Conservation (phyloP, 2,329 filamentous ascomycete species). For the Cytospora leucostoma region DNA sequence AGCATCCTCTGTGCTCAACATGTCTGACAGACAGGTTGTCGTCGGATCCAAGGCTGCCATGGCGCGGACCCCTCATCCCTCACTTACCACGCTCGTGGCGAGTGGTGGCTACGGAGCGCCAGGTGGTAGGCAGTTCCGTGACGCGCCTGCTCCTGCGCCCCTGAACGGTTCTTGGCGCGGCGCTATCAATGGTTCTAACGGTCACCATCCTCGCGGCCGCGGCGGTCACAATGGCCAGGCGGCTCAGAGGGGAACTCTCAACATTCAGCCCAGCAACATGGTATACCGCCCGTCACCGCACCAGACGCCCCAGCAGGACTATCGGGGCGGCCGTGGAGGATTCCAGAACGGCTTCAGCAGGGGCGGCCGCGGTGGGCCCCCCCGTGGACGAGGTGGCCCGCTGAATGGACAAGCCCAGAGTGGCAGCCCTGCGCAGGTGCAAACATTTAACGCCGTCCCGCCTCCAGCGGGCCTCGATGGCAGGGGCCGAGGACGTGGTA, state of each 20-base stretch:
- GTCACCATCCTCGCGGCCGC: slow-evolving; percentile 41
- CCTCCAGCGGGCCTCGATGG: slow-evolving; percentile 60
- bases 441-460: slow-evolving; percentile 57
- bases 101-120: slow-evolving; percentile 46
- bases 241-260: slow-evolving; percentile 34
- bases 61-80: slow-evolving; percentile 53
- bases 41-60: slow-evolving; percentile 61
- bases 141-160: slow-evolving; percentile 56
- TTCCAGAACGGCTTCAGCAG: slow-evolving; percentile 32
- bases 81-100: slow-evolving; percentile 53
- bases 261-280: slow-evolving; percentile 53
- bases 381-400: slow-evolving; percentile 29
- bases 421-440: slow-evolving; percentile 29
- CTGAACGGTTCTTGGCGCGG: slow-evolving; percentile 61
- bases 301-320: slow-evolving; percentile 33
- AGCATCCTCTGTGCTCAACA: slow-evolving; percentile 83
- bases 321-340: slow-evolving; percentile 18
- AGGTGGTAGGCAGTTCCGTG: slow-evolving; percentile 63
- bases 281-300: slow-evolving; percentile 49
- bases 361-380: slow-evolving; percentile 35
- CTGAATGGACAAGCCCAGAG: slow-evolving; percentile 23
- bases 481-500: slow-evolving; percentile 43
- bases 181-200: slow-evolving; percentile 50
- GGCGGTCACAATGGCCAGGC: slow-evolving; percentile 36
- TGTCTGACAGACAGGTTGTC: slow-evolving; percentile 79